Evolutionary conservation across 192 early-diverging fungal genomes (phyloP).

Genomic region (Dissophora globulifera): DNA sequence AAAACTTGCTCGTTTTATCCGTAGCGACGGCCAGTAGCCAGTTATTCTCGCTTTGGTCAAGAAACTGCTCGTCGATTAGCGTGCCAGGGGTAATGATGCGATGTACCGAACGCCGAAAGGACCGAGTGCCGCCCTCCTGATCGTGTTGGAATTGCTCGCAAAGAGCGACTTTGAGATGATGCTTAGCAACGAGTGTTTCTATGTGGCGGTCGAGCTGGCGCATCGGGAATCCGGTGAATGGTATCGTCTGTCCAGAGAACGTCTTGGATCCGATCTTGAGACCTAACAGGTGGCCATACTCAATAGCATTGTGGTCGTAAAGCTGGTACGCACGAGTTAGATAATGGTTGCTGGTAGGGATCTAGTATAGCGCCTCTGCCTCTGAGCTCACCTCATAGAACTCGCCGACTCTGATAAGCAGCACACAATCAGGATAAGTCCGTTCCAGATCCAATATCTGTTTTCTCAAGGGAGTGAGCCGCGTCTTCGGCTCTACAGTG

Average conservation of each 20-base stretch:
- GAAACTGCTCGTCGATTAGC: conserved; percentile 79
- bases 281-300: conserved; percentile 71
- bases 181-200: conserved; percentile 70
- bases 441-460: conserved; percentile 53
- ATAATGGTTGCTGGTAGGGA: too few relatives aligned
- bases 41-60: conserved; percentile 73
- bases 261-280: conserved; percentile 77
- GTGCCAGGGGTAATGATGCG: conserved; percentile 91
- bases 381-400: conserved; percentile 78
- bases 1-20: conserved; percentile 18
- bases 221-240: conserved; percentile 80
- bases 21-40: conserved; percentile 76
- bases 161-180: conserved; percentile 70
- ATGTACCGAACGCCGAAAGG: conserved; percentile 74
- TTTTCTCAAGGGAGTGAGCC: conserved; percentile 20
- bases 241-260: conserved; percentile 60
- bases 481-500: background rate
- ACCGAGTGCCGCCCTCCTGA: conserved; percentile 51
- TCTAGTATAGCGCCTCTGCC: too few relatives aligned
- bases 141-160: conserved; percentile 71
- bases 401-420: conserved; percentile 81
- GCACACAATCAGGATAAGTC: conserved; percentile 73
- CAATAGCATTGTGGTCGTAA: conserved; percentile 78
- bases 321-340: conserved; percentile 45
- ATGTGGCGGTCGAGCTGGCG: conserved; percentile 71